Base-by-base conservation (phyloP, 768 basidiomycete genomes). In the Suillus subluteus region DNA sequence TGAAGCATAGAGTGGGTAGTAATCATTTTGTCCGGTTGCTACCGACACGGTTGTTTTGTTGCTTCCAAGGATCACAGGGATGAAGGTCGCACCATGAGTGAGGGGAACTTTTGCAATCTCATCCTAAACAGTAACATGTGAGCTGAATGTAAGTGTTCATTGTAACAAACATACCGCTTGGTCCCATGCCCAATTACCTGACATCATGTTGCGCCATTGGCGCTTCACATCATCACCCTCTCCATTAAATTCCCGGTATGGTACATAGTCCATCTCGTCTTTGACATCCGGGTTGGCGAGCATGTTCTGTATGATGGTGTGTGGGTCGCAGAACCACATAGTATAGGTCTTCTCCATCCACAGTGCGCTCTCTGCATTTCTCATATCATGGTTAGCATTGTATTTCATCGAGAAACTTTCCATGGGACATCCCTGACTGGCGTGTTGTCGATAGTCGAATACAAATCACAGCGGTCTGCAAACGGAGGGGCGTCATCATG, bases 31-130 rank as follows among this genome's bases (percentile, higher is more conserved):
- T 1, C 75, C 72, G 0, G 70, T 72, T 1, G 67, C 72, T 4
- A 76, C 73, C 0, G 75, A 75, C 0, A 76, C 69, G 0, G 69
- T 75, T 0, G 73, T 75, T 62, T 77, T 77, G 62, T 77, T 70
- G 46, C 71, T 74, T 0, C 75, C 71, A 0, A 68, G 62, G 2
- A 76, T 68, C 5, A 75, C 38, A 0, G 73, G 73, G 0, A 70
- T 67, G 26, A 76, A 71, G 0, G 66, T 61, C 13, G 64, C 55
- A 6, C 73, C 69, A 37, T 73, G 67, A 7, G 56, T 73, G 16
- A 4, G 15, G 0, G 68, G 62, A 59, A 78, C 71, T 35, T 69
- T 30, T 0, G 73, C 59, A 58, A 76, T 74, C 21, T 52, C 65
- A 62, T 76, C 71, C 78, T 78, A 32, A 18, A 21, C 7, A 21